phyloP scores from a whole-genome alignment of 73 alveolate species.

The Tetrahymena thermophila region DNA sequence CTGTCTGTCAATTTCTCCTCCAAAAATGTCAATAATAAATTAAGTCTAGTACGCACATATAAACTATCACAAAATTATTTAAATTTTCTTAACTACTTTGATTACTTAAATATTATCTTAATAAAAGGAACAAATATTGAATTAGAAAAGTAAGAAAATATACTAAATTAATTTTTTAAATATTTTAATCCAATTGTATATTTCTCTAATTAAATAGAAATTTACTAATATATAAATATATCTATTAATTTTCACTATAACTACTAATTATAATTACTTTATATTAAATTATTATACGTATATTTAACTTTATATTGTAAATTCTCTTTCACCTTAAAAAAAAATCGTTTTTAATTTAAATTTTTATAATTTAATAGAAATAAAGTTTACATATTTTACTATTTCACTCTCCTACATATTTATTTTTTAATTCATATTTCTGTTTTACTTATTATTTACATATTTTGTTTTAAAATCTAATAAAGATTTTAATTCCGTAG shows the following conservation, averaged over 20 bases:
- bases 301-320: no score
- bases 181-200: background rate
- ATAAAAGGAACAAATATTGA: no score
- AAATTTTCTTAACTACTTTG: background rate
- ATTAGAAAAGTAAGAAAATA: no score
- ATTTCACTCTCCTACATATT: background rate
- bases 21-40: background rate
- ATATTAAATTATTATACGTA: no score
- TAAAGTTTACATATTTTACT: background rate
- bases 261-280: background rate
- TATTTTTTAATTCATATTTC: no score
- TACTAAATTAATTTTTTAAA: no score
- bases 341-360: no score
- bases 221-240: no score
- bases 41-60: background rate
- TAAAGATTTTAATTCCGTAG: no score
- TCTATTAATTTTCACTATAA: background rate
- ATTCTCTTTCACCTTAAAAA: background rate
- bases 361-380: background rate
- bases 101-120: background rate
- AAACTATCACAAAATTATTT: no score
- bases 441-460: no score
- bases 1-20: background rate
- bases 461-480: no score
- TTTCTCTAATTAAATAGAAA: background rate